phyloP scores from a whole-genome alignment of 371 early-diverging fungal genomes.

The Apophysomyces variabilis region DNA sequence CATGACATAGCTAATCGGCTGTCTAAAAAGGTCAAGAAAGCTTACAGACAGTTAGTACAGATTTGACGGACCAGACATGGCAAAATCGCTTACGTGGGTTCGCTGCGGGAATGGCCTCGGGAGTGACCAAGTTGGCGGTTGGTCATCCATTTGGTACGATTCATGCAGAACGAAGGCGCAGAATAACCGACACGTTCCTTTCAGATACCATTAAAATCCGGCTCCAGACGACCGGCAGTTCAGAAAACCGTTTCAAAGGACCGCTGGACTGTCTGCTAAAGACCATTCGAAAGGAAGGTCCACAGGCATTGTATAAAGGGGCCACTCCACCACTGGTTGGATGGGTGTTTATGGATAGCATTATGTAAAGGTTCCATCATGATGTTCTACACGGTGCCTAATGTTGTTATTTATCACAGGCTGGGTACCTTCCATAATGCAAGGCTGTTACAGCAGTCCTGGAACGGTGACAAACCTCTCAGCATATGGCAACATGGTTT shows the following conservation, averaged over 20 bases:
- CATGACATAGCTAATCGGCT: not conserved
- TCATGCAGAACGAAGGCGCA: not conserved
- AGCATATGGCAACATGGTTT: constrained; percentile 72
- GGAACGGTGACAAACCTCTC: constrained; percentile 67
- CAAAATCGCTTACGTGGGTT: constrained; percentile 75
- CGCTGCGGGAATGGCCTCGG: constrained; percentile 79
- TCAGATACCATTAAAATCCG: constrained; percentile 80
- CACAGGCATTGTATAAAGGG: constrained; percentile 87
- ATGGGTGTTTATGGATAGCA: constrained; percentile 91
- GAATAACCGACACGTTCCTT: not conserved
- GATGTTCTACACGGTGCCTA: not conserved
- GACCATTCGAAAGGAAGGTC: constrained; percentile 78
- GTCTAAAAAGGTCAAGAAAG: not conserved
- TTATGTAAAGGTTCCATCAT: constrained; percentile 56
- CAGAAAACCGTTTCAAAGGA: constrained; percentile 83
- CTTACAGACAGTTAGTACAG: constrained; percentile 33
- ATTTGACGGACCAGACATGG: constrained; percentile 43
- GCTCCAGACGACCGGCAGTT: constrained; percentile 74
- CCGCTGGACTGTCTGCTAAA: constrained; percentile 82
- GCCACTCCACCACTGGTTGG: constrained; percentile 93
- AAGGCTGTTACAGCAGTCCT: constrained; percentile 66
- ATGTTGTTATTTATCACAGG: constrained; percentile 36
- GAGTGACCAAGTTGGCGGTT: constrained; percentile 79
- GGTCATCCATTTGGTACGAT: constrained; percentile 81
- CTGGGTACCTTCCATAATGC: constrained; percentile 85